A percentile compares a stretch with the other conserved stretches of the same genome.
phyloP scores from a whole-genome alignment of 352 stramenopile genomes.

The Peronospora farinosa region DNA sequence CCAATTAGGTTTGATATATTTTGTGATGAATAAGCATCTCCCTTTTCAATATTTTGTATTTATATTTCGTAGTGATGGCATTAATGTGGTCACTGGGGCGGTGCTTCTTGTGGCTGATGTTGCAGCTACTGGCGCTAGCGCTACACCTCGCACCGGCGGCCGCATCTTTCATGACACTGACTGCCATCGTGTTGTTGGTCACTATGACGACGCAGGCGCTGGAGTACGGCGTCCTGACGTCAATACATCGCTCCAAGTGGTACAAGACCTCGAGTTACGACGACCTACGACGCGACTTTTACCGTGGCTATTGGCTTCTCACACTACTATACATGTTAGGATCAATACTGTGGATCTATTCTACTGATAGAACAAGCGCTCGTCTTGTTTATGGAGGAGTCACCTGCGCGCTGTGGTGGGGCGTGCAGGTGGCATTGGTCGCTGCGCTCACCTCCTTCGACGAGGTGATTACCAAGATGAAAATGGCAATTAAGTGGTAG shows the following conservation, averaged over 20 bases:
- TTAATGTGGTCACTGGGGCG: conserved; percentile 12
- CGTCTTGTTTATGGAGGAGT: conserved; percentile 44
- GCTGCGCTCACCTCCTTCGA: conserved; percentile 57
- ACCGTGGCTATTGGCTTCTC: conserved; percentile 60
- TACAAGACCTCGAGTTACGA: conserved; percentile 29
- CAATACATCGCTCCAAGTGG: conserved; percentile 48
- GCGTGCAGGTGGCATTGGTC: conserved; percentile 46
- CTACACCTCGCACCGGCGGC: conserved; percentile 17
- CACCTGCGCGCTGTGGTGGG: conserved; percentile 49
- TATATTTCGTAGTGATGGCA: conserved; percentile 9
- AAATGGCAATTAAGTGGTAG: conserved; percentile 21
- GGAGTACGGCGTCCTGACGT: conserved; percentile 49
- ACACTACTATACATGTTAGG: conserved; percentile 36
- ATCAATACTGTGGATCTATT: conserved; percentile 50
- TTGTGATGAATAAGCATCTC: no score
- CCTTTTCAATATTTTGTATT: no score
- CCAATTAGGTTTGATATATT: no score
- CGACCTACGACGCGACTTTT: conserved; percentile 45
- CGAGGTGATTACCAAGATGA: conserved; percentile 35
- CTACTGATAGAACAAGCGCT: conserved; percentile 43
- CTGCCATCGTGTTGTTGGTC: conserved; percentile 33
- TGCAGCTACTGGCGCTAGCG: conserved; percentile 13
- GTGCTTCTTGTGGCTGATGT: conserved; percentile 13
- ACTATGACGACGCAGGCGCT: conserved; percentile 67
- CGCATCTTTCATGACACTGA: conserved; percentile 16